Conservation (phyloP, 352 stramenopile genomes). For the Peronospora farinosa region DNA sequence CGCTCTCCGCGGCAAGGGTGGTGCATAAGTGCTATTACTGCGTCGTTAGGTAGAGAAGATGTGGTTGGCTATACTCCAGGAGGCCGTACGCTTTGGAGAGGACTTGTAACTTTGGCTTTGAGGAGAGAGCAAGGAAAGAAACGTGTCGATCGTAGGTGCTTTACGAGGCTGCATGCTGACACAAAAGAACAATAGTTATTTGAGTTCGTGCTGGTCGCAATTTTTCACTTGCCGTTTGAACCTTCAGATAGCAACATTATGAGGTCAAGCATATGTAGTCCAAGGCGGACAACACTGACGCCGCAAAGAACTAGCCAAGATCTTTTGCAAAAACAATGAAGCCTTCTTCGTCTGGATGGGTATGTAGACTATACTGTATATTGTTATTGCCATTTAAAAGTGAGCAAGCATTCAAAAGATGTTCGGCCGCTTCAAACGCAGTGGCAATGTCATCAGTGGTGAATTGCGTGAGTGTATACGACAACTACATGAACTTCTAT, state of each 20-base stretch:
- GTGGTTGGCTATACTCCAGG: constrained; percentile 9
- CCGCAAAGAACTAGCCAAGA: constrained; percentile 82
- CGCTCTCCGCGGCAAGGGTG: constrained; percentile 70
- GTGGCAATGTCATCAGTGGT: constrained; percentile 33
- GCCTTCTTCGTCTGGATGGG: constrained; percentile 81
- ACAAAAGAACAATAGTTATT: constrained; percentile 30
- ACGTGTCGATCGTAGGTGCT: constrained; percentile 14
- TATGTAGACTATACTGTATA: constrained; percentile 82
- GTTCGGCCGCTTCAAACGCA: constrained; percentile 72
- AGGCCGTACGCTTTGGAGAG: constrained; percentile 16
- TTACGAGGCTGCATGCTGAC: constrained; percentile 7
- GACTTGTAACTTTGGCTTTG: constrained; percentile 16
- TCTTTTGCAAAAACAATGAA: no score
- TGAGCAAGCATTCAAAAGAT: constrained; percentile 81
- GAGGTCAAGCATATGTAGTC: constrained; percentile 71
- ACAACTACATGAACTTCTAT: constrained; percentile 61
- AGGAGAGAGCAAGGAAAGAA: constrained; percentile 16
- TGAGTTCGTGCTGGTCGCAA: no score
- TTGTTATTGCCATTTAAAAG: constrained; percentile 76
- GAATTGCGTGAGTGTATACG: constrained; percentile 62
- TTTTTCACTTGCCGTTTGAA: constrained; percentile 41
- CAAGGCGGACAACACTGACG: constrained; percentile 49
- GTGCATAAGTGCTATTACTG: constrained; percentile 49
- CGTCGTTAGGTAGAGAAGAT: constrained; percentile 35
- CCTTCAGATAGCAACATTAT: constrained; percentile 61